These are phyloP conservation scores for Dendrobium chrysotoxum DNA, from an alignment of 106 monocot species.

Conservation along the genomic window DNA sequence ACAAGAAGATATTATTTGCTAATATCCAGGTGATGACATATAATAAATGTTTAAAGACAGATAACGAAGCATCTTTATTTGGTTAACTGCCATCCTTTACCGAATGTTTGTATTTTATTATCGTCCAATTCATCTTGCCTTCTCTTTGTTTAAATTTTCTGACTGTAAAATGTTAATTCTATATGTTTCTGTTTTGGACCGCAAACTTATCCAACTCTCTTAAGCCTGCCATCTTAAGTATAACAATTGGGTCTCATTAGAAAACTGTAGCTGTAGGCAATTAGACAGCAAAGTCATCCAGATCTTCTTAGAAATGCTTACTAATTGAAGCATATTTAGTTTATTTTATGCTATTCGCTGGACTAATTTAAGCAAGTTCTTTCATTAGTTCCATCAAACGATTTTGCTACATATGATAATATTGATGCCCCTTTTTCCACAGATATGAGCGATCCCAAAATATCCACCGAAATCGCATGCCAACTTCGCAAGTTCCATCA, in stretches of 20 bases:
- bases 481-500: slow-evolving; percentile 76
- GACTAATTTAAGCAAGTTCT: not conserved
- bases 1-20: no score
- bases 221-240: not conserved
- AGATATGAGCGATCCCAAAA: slow-evolving; percentile 81
- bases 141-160: not conserved
- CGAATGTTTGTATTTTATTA: not conserved
- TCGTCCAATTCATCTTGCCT: not conserved
- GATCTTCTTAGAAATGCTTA: not conserved
- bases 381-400: not conserved
- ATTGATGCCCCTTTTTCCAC: slow-evolving; percentile 8
- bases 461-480: slow-evolving; percentile 77
- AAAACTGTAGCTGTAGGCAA: not conserved
- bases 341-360: not conserved
- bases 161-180: slow-evolving; percentile 1
- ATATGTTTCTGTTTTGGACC: not conserved
- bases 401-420: not conserved
- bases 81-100: not conserved
- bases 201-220: not conserved
- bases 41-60: no score
- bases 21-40: no score
- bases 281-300: not conserved
- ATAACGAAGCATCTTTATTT: not conserved
- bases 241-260: not conserved
- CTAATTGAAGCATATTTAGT: not conserved